Conservation (phyloP, 306 rosid genomes). For the Malus asiatica region DNA sequence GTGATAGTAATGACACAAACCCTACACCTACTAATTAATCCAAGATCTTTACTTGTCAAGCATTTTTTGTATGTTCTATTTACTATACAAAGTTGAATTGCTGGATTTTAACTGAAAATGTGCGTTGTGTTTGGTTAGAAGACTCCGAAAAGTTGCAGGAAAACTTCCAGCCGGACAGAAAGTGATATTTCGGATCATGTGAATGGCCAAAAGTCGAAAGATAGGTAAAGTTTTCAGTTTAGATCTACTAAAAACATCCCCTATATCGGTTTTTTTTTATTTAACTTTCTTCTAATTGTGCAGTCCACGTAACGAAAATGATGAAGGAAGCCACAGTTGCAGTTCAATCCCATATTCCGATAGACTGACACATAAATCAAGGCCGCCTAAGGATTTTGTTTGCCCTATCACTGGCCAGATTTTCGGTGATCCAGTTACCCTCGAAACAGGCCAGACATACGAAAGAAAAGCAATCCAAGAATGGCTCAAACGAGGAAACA, state of each 20-base stretch:
- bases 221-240: conserved; percentile 37
- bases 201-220: conserved; percentile 31
- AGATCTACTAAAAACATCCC: not conserved
- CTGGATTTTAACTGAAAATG: conserved; percentile 14
- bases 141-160: conserved; percentile 28
- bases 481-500: conserved; percentile 89
- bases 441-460: conserved; percentile 93
- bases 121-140: conserved; percentile 33
- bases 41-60: not conserved
- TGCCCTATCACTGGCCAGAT: conserved; percentile 87
- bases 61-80: not conserved
- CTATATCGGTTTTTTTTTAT: not conserved
- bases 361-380: conserved; percentile 30
- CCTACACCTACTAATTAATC: conserved; percentile 1
- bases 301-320: conserved; percentile 54
- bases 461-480: conserved; percentile 92
- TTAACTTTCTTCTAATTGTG: conserved; percentile 22
- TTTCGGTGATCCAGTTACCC: conserved; percentile 85
- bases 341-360: conserved; percentile 44
- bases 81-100: not conserved
- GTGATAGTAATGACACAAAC: conserved; percentile 32
- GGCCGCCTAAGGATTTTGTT: conserved; percentile 86
- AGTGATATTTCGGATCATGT: conserved; percentile 36
- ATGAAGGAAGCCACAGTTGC: conserved; percentile 53
- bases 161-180: conserved; percentile 18